phyloP scores from a whole-genome alignment of 208 protist genomes.

The Wallacemonas sp. region DNA sequence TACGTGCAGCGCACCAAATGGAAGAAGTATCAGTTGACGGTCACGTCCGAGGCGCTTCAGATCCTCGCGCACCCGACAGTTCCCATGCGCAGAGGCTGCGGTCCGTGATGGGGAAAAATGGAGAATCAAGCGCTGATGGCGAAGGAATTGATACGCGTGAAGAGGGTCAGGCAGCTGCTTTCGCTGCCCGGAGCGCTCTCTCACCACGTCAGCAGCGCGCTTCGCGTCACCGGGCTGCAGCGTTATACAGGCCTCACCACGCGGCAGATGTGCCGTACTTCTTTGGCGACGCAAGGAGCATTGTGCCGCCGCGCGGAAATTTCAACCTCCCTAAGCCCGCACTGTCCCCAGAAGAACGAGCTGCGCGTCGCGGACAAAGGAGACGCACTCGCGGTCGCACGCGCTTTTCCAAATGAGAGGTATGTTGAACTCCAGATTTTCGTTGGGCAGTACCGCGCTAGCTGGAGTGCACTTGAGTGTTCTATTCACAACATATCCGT shows the following conservation, averaged over 20 bases:
- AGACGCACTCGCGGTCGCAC: slow-evolving; percentile 16
- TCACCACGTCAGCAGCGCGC: slow-evolving; percentile 2
- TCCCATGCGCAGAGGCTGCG: neutral
- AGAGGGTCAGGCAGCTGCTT: too few species aligned
- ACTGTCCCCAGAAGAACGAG: slow-evolving; percentile 39
- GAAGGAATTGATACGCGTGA: neutral
- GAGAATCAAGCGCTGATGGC: neutral
- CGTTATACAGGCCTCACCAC: slow-evolving; percentile 23
- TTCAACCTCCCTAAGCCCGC: slow-evolving; percentile 68
- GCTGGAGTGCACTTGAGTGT: too few species aligned
- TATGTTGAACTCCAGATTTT: too few species aligned
- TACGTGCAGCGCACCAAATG: slow-evolving; percentile 46
- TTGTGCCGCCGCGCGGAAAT: slow-evolving; percentile 57
- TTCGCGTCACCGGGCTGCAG: slow-evolving; percentile 19
- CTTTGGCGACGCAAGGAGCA: slow-evolving; percentile 49
- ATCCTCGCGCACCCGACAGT: neutral
- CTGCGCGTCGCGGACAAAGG: slow-evolving; percentile 19
- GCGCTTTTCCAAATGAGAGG: slow-evolving; percentile 30
- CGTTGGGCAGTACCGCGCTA: too few species aligned
- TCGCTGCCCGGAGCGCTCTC: neutral
- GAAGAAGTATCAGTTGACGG: slow-evolving; percentile 42
- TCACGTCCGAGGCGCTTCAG: slow-evolving; percentile 23
- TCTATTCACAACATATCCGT: too few species aligned
- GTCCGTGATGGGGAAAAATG: neutral
- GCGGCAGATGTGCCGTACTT: slow-evolving; percentile 77